A percentile compares a stretch with the other conserved stretches of the same genome.
Evolutionary conservation across 2,329 filamentous ascomycete genomes (phyloP).

Genomic region (Penicillium sp.): DNA sequence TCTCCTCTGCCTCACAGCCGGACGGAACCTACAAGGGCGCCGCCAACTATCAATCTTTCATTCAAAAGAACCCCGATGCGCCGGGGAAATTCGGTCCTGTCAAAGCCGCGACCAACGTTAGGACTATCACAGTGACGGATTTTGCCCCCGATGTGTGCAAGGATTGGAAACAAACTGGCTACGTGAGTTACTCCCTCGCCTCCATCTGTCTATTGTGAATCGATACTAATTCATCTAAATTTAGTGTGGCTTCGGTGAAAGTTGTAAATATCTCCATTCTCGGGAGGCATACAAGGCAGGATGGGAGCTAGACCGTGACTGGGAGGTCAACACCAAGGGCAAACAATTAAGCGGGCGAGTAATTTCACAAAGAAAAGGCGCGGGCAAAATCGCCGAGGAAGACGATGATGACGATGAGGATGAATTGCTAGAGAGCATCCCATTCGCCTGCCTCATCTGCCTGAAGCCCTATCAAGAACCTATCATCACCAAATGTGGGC

Average conservation of each 20-base stretch:
- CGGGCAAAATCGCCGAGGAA: conserved; percentile 50
- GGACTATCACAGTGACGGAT: conserved; percentile 86
- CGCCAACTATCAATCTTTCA: conserved; percentile 70
- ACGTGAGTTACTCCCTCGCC: conserved; percentile 5
- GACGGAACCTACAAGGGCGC: conserved; percentile 77
- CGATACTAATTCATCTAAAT: conserved; percentile 47
- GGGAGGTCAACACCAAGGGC: conserved; percentile 77
- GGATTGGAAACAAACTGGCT: conserved; percentile 81
- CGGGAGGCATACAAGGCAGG: conserved; percentile 74
- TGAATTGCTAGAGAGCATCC: conserved; percentile 75
- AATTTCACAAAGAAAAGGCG: conserved; percentile 48
- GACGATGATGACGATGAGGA: conserved; percentile 63
- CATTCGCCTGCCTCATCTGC: conserved; percentile 88
- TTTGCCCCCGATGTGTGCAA: conserved; percentile 94
- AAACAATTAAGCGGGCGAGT: conserved; percentile 48
- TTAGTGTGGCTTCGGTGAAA: conserved; percentile 66
- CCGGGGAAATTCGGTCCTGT: conserved; percentile 75
- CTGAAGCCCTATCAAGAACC: conserved; percentile 74
- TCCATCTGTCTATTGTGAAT: conserved; percentile 49
- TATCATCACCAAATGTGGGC: conserved; percentile 83
- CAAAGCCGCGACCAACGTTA: conserved; percentile 81
- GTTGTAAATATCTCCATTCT: conserved; percentile 69
- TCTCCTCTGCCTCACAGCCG: conserved; percentile 23
- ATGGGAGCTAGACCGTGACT: conserved; percentile 93
- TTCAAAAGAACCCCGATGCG: conserved; percentile 77